Evolutionary conservation across 1,139 yeast species (phyloP).

Genomic region (Debaryomyces udenii): DNA sequence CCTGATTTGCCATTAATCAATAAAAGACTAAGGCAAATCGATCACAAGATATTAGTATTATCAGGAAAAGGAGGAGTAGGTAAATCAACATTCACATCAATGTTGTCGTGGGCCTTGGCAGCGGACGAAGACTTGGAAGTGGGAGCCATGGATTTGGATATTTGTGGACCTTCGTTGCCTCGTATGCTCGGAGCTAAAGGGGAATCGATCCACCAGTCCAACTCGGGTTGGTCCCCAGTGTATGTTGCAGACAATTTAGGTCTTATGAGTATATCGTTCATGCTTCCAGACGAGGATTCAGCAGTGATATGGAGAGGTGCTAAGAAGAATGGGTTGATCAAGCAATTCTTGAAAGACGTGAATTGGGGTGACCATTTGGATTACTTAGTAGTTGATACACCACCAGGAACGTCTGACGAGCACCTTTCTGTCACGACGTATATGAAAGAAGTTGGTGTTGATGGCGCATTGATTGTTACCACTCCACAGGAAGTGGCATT

Average conservation of each 20-base stretch:
- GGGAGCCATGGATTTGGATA: conserved; percentile 96
- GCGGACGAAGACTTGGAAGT: conserved; percentile 85
- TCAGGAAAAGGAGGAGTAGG: conserved; percentile 99
- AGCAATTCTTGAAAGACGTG: conserved; percentile 92
- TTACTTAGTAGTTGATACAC: conserved; percentile 90
- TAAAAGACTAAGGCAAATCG: conserved; percentile 63
- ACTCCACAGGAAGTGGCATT: conserved; percentile 98
- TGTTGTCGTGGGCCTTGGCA: conserved; percentile 95
- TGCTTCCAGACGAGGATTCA: conserved; percentile 91
- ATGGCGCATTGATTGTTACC: conserved; percentile 93
- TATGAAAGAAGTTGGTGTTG: conserved; percentile 87
- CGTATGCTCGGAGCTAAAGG: conserved; percentile 91
- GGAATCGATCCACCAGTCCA: conserved; percentile 85
- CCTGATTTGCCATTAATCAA: conserved; percentile 87
- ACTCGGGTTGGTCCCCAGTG: conserved; percentile 95
- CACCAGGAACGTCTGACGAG: conserved; percentile 98
- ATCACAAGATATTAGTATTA: conserved; percentile 81
- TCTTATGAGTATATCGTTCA: conserved; percentile 91
- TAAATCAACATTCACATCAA: conserved; percentile 90
- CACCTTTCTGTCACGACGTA: conserved; percentile 88
- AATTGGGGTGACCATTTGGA: conserved; percentile 91
- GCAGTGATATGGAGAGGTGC: conserved; percentile 98
- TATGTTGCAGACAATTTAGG: conserved; percentile 95
- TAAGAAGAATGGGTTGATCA: conserved; percentile 89
- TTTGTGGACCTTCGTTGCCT: conserved; percentile 97